These are phyloP conservation scores for Ganoderma leucocontextum DNA, from an alignment of 1,284 basidiomycete species.

Conservation along the genomic window DNA sequence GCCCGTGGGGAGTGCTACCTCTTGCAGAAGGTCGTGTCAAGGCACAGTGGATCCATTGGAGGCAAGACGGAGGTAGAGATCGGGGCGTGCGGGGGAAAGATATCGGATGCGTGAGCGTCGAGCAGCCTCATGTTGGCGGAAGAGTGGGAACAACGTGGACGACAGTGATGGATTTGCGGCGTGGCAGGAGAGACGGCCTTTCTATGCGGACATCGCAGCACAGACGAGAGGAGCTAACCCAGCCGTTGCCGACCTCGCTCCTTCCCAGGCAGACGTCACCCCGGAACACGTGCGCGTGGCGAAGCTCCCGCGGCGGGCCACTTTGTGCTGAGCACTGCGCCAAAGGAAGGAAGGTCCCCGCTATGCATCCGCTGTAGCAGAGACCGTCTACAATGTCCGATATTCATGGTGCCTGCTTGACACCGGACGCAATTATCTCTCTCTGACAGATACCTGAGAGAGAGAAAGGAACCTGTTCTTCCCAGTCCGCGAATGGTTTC, in stretches of 20 bases:
- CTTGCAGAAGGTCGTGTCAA: background rate
- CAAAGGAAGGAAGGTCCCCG: slow-evolving; percentile 24
- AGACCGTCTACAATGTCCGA: slow-evolving; percentile 6
- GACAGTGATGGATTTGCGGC: slow-evolving; percentile 25
- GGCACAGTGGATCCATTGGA: background rate
- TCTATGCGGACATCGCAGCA: slow-evolving; percentile 6
- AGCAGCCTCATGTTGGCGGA: slow-evolving; percentile 27
- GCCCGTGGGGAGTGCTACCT: background rate
- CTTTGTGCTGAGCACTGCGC: slow-evolving; percentile 17
- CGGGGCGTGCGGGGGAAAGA: slow-evolving; percentile 14
- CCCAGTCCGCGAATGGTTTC: slow-evolving; percentile 6
- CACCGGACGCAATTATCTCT: slow-evolving; percentile 5
- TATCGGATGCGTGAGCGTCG: slow-evolving; percentile 18
- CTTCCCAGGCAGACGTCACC: slow-evolving; percentile 9
- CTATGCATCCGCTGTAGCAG: background rate
- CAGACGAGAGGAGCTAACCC: slow-evolving; percentile 3
- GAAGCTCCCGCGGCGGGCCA: slow-evolving; percentile 16
- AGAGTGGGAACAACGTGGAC: slow-evolving; percentile 19
- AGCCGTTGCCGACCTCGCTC: slow-evolving; percentile 24
- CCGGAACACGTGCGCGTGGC: slow-evolving; percentile 16
- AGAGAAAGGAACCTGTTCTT: slow-evolving; percentile 7
- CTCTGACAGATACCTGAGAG: background rate
- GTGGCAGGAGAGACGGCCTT: slow-evolving; percentile 30
- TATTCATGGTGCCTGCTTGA: slow-evolving; percentile 4
- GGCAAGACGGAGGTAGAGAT: slow-evolving; percentile 7